Evolutionary conservation across 768 basidiomycete genomes (phyloP), one percentile per base, ranked within the genome.

Genomic region (Collybiopsis confluens): DNA sequence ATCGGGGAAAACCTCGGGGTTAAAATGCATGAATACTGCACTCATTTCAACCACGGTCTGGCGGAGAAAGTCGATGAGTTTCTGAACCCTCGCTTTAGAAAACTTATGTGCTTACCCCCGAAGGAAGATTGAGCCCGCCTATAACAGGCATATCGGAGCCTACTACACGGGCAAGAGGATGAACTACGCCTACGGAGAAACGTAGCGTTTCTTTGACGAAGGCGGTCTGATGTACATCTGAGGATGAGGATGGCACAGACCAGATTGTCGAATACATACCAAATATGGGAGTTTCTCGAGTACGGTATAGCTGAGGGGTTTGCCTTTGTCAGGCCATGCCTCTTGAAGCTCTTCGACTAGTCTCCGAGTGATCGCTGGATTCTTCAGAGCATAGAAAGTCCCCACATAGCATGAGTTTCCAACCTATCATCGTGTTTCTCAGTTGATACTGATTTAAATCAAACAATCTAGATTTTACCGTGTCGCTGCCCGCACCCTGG

Each of bases 191-290:
- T 56, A 72, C 71, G 37, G 71, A 70, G 45, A 78, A 60, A 1
- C 77, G 67, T 42, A 80, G 66, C 1, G 75, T 66, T 62, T 79
- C 77, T 57, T 78, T 79, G 54, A 78, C 68, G 15, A 79, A 72
- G 7, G 76, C 75, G 13, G 71, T 74, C 77, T 80, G 56, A n/a
- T n/a, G n/a, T n/a, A n/a, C n/a, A n/a, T n/a, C n/a, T n/a, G n/a
- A n/a, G n/a, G n/a, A n/a, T n/a, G n/a, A n/a, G n/a, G n/a, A n/a
- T n/a, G n/a, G n/a, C n/a, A n/a, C n/a, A 15, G 23, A 24, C 21
- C 35, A 45, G 33, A 41, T 27, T 27, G 18, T 7, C 6, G 30
- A 48, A 46, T 1, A 64, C 70, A 55, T 54, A 74, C 75, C 57
- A 78, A 62, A 56, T 77, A 79, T 6, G 77, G 73, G 38, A 77